Evolutionary conservation across 805 yeast species (phyloP).

Genomic region (Nakazawaea populi): DNA sequence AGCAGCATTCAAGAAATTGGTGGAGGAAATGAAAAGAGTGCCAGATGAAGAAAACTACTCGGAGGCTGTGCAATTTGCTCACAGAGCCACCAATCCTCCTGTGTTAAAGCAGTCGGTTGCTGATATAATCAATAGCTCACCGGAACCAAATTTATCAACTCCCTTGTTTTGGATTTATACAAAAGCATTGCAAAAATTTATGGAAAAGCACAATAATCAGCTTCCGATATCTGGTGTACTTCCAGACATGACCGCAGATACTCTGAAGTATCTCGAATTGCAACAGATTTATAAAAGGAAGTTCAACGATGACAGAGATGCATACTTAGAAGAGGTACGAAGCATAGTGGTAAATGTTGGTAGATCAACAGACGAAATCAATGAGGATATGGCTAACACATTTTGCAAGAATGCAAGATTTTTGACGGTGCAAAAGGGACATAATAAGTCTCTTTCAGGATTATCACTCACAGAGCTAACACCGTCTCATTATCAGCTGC

Average conservation of each 20-base stretch:
- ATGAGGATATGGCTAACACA: conserved; percentile 29
- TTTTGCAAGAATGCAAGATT: conserved; percentile 62
- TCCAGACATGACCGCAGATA: conserved; percentile 87
- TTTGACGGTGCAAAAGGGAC: conserved; percentile 45
- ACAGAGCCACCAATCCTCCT: conserved; percentile 34
- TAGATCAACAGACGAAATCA: conserved; percentile 23
- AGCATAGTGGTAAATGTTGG: conserved; percentile 23
- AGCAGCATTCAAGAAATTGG: conserved; percentile 29
- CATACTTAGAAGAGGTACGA: conserved; percentile 30
- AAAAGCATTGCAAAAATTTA: conserved; percentile 47
- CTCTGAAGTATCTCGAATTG: conserved; percentile 52
- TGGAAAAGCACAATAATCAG: conserved; percentile 28
- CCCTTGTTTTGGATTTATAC: conserved; percentile 58
- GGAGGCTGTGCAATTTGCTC: conserved; percentile 42
- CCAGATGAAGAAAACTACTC: conserved; percentile 39
- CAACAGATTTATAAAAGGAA: conserved; percentile 53
- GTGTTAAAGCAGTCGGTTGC: conserved; percentile 22
- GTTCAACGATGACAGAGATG: conserved; percentile 41
- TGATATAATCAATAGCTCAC: conserved; percentile 23
- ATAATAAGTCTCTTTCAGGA: conserved; percentile 18
- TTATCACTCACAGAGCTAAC: conserved; percentile 1
- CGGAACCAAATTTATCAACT: conserved; percentile 23
- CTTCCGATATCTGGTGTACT: conserved; percentile 72
- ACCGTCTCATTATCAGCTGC: conserved; percentile 4
- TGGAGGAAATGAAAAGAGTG: conserved; percentile 30